A percentile compares a stretch with the other conserved stretches of the same genome.
Conservation (phyloP, 208 protist species). For the Trypanosoma conorhini region DNA sequence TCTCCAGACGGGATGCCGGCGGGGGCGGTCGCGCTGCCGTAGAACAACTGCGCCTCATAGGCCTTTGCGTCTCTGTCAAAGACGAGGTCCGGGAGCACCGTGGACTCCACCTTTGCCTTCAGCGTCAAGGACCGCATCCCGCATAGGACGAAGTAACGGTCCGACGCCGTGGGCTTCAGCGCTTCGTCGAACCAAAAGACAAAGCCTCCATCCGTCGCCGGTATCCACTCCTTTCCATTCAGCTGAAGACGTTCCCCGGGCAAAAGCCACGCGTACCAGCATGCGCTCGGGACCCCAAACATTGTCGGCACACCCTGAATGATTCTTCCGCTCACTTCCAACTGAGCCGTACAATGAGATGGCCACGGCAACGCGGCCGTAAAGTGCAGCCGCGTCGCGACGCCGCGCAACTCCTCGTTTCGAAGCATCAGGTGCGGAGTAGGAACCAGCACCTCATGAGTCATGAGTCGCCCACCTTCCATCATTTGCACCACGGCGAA, state of each 20-base stretch:
- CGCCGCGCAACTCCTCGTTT: conserved; percentile 37
- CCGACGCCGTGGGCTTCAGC: conserved; percentile 58
- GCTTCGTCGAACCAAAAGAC: conserved; percentile 77
- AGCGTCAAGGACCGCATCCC: conserved; percentile 49
- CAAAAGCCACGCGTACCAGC: conserved; percentile 77
- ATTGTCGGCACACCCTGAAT: conserved; percentile 44
- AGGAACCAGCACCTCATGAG: conserved; percentile 69
- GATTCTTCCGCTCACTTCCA: conserved; percentile 62
- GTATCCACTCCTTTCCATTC: conserved; percentile 52
- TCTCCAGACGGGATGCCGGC: background rate
- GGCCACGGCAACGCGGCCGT: conserved; percentile 71
- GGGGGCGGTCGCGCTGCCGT: background rate
- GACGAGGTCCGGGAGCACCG: conserved; percentile 47
- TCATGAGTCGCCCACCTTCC: conserved; percentile 21
- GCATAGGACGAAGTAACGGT: conserved; percentile 80
- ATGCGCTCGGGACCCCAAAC: conserved; percentile 39
- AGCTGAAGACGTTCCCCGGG: conserved; percentile 65
- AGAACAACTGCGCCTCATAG: conserved; percentile 3
- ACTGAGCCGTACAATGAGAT: conserved; percentile 54
- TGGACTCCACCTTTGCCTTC: conserved; percentile 42
- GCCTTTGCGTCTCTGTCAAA: conserved; percentile 47
- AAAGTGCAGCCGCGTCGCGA: conserved; percentile 49
- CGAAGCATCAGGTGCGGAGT: conserved; percentile 49
- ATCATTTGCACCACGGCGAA: conserved; percentile 50
- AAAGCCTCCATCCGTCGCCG: conserved; percentile 62